These are phyloP conservation scores for Colletotrichum salicis DNA, from an alignment of 2,329 filamentous ascomycete species.

Conservation along the genomic window DNA sequence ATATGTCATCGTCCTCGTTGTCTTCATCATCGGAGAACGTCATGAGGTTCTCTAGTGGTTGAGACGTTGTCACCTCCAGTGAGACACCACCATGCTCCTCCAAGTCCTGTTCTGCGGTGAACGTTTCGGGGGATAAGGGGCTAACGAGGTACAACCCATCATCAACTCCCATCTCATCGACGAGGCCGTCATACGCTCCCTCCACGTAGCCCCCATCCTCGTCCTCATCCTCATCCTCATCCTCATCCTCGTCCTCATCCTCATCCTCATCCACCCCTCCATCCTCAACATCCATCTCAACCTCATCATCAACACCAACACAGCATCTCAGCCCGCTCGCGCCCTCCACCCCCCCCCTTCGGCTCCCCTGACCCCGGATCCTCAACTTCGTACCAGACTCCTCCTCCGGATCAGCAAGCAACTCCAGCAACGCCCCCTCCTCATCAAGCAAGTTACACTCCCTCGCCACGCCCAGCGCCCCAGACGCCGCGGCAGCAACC, in stretches of 20 bases:
- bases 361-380: not conserved
- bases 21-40: not conserved
- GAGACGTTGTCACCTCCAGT: not conserved
- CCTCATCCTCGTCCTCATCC: too few species aligned
- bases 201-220: not conserved
- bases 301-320: not conserved
- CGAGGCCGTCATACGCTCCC: not conserved
- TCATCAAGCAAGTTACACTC: constrained; percentile 9
- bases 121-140: not conserved
- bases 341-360: too few species aligned
- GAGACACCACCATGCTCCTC: not conserved
- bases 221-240: too few species aligned
- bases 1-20: too few species aligned
- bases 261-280: not conserved
- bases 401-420: constrained; percentile 1
- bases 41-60: not conserved
- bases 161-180: not conserved
- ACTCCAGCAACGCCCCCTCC: constrained; percentile 12
- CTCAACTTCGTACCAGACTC: not conserved
- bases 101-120: not conserved
- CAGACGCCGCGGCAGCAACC: constrained; percentile 11
- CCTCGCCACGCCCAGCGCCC: constrained; percentile 1
- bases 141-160: not conserved
- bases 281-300: not conserved
- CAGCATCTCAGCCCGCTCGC: constrained; percentile 22